Evolutionary conservation across 441 rosid genomes (phyloP).

Genomic region (Adansonia gregorii): DNA sequence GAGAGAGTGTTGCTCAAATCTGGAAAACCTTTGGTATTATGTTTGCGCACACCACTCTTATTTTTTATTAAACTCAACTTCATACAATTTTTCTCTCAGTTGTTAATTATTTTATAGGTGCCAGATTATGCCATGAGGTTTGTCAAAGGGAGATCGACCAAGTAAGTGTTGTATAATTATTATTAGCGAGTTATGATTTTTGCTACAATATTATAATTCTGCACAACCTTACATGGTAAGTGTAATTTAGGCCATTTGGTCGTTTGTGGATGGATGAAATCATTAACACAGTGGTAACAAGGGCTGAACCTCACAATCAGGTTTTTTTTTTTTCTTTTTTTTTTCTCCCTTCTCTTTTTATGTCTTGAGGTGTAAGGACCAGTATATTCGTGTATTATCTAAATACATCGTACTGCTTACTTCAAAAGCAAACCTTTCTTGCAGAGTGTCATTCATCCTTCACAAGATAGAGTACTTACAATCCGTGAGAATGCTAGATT

Average conservation of each 20-base stretch:
- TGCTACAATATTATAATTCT: background rate
- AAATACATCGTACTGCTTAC: slow-evolving; percentile 23
- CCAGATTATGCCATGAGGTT: slow-evolving; percentile 68
- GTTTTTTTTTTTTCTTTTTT: slow-evolving; percentile 44
- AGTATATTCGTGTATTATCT: background rate
- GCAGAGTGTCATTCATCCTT: slow-evolving; percentile 77
- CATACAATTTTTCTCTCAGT: slow-evolving; percentile 20
- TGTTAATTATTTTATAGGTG: slow-evolving; percentile 42
- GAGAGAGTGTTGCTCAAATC: slow-evolving; percentile 59
- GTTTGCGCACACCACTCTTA: background rate
- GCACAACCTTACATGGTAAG: background rate
- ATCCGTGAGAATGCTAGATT: slow-evolving; percentile 85
- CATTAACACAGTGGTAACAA: slow-evolving; percentile 73
- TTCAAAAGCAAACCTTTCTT: slow-evolving; percentile 34
- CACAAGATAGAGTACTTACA: slow-evolving; percentile 88
- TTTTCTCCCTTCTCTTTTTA: slow-evolving; percentile 21
- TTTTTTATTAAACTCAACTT: slow-evolving; percentile 26
- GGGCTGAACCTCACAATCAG: slow-evolving; percentile 65
- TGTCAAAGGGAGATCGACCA: slow-evolving; percentile 76
- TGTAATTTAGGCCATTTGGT: slow-evolving; percentile 67
- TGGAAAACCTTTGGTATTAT: slow-evolving; percentile 75
- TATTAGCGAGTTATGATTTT: background rate
- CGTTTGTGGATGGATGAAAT: slow-evolving; percentile 98
- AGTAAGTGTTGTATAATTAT: slow-evolving; percentile 40
- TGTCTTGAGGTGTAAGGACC: background rate